Evolutionary conservation across 257 asterid genomes (phyloP), one percentile per base, ranked within the genome.

Genomic region (Mitragyna speciosa): DNA sequence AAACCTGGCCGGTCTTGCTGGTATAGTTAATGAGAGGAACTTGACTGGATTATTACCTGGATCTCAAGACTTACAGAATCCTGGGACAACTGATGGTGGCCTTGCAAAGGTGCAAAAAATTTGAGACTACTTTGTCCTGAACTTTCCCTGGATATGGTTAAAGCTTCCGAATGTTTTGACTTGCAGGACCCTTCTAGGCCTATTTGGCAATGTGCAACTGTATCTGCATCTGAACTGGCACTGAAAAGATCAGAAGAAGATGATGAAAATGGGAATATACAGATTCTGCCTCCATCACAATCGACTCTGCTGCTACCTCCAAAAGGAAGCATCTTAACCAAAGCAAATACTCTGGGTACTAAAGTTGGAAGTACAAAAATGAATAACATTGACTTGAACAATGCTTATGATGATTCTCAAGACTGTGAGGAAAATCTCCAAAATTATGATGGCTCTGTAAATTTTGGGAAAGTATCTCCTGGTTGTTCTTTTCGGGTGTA

Each of bases 371-470:
- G 84, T 88, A 76, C 71, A 17, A 88, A 80, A 82, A 79, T 89
- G 83, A 86, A 81, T 78, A 78, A 84, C 76, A 85, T 96, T 71
- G 99, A 96, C 91, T 84, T 96, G 87, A 96, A 96, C 86, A 79
- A 79, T 83, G 95, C 79, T 69, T 96, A 92, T 78, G 97, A 92
- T 80, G 97, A 88, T 87, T 87, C 97, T 70, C 94, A 93, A 89
- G 99, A 91, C 84, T 85, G 82, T 81, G 64, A 49, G 81, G 95
- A 87, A 66, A 87, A 84, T 85, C 83, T 76, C 59, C 85, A 81
- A 61, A 84, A 80, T 80, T 83, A 80, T 82, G 87, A 76, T 76
- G 83, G 85, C 83, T 76, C 80, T 17, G 82, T 76, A 65, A 84
- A 84, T 85, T 76, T 68, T 72, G 89, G 85, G 22, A 85, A 87